Conservation (phyloP, 305 asterid species). For the Fraxinus greggii region DNA sequence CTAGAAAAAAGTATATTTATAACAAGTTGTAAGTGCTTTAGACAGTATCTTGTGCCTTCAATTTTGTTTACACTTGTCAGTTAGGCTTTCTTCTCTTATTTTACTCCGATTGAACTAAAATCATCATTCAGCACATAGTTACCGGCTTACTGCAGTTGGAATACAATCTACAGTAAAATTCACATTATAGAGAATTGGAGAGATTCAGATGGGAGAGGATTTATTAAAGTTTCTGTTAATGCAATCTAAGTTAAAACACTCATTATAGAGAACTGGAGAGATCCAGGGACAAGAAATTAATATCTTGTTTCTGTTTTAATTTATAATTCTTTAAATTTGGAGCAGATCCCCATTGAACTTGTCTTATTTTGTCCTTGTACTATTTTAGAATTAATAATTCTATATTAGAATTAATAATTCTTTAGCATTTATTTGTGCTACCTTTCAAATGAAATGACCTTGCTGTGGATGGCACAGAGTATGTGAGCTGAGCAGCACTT, state of each 20-base stretch:
- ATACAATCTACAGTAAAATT: neutral
- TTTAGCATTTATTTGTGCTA: slow-evolving; percentile 10
- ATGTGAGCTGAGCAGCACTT: slow-evolving; percentile 7
- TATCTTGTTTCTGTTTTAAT: neutral
- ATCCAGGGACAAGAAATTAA: neutral
- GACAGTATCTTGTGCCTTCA: neutral
- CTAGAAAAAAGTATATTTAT: neutral
- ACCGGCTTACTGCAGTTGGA: neutral
- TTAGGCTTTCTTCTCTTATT: neutral
- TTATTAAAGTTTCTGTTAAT: neutral
- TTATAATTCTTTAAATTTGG: slow-evolving; percentile 4
- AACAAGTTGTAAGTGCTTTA: neutral
- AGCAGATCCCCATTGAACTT: neutral
- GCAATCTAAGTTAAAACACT: neutral
- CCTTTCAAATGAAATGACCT: slow-evolving; percentile 12
- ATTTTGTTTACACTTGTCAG: neutral
- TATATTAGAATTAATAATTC: neutral
- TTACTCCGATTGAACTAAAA: neutral
- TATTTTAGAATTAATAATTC: neutral
- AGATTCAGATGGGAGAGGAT: neutral
- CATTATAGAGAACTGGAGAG: neutral
- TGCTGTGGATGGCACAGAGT: slow-evolving; percentile 16
- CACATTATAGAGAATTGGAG: neutral
- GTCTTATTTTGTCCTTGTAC: neutral
- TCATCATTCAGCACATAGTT: neutral